Evolutionary conservation across 306 rosid genomes (phyloP).

Genomic region (Quercus ilex): DNA sequence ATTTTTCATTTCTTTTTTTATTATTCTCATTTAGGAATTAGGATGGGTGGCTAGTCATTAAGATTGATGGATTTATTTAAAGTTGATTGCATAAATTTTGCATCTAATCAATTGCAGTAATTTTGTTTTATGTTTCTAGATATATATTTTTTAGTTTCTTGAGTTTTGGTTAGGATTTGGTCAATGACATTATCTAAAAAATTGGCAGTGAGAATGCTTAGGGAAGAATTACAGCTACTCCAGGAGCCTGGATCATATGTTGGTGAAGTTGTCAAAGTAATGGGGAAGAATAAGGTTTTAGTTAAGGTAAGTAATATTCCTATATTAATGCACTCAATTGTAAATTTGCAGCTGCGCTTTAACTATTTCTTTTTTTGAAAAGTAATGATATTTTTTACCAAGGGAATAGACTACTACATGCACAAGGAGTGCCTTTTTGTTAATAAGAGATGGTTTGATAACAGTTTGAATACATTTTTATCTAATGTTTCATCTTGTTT

Average conservation of each 20-base stretch:
- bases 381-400: too few relatives aligned
- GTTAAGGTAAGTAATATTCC: slow-evolving; percentile 62
- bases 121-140: neutral
- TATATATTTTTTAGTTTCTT: neutral
- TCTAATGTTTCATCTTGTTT: neutral
- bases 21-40: too few relatives aligned
- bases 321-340: neutral
- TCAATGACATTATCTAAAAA: neutral
- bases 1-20: too few relatives aligned
- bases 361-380: neutral
- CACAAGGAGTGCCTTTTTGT: neutral
- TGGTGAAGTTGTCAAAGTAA: slow-evolving; percentile 97
- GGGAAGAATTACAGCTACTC: slow-evolving; percentile 95
- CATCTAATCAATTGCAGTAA: neutral
- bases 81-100: neutral
- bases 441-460: neutral
- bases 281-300: slow-evolving; percentile 97
- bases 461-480: neutral
- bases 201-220: slow-evolving; percentile 93
- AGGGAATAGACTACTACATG: too few relatives aligned
- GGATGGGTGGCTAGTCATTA: neutral
- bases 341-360: neutral
- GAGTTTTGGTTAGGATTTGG: neutral
- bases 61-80: neutral
- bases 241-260: slow-evolving; percentile 99